A percentile compares a stretch with the other conserved stretches of the same genome.
These are phyloP conservation scores for Saccharum officinarum DNA, from an alignment of 176 grass and related monocot genomes.

Conservation along the genomic window DNA sequence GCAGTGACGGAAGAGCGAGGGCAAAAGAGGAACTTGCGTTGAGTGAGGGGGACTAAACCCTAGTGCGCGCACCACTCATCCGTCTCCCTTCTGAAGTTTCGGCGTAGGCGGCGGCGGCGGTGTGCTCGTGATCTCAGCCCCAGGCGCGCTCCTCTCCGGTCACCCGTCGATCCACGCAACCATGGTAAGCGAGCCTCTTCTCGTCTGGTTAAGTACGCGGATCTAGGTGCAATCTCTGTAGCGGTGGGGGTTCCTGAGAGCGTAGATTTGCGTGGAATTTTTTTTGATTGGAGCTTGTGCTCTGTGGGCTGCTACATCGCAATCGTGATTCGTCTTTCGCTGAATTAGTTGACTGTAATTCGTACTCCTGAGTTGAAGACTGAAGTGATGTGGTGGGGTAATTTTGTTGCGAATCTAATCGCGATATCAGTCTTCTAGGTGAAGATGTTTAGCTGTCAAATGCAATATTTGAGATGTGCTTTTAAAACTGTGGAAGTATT, in stretches of 20 bases:
- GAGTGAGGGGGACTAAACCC: constrained; percentile 26
- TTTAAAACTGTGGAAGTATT: background rate
- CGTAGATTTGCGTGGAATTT: background rate
- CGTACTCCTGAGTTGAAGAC: background rate
- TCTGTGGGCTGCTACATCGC: too few species aligned
- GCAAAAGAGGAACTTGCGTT: constrained; percentile 14
- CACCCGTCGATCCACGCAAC: constrained; percentile 1
- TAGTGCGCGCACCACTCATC: background rate
- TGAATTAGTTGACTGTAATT: background rate
- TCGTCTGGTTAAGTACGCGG: background rate
- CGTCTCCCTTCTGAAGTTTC: background rate
- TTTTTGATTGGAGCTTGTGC: too few species aligned
- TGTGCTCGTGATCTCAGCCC: background rate
- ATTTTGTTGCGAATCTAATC: background rate
- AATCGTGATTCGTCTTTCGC: background rate
- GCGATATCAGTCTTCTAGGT: background rate
- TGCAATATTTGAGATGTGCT: background rate
- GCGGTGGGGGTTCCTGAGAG: background rate
- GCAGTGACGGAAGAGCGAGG: background rate
- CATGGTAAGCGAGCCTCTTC: constrained; percentile 31
- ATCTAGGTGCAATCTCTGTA: background rate
- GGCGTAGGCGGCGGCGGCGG: constrained; percentile 14
- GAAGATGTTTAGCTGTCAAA: background rate
- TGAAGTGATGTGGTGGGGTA: background rate
- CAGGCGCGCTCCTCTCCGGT: background rate